Evolutionary conservation across 208 protist species (phyloP), one percentile per base, ranked within the genome.

Genomic region (Tritrichomonas musculus): DNA sequence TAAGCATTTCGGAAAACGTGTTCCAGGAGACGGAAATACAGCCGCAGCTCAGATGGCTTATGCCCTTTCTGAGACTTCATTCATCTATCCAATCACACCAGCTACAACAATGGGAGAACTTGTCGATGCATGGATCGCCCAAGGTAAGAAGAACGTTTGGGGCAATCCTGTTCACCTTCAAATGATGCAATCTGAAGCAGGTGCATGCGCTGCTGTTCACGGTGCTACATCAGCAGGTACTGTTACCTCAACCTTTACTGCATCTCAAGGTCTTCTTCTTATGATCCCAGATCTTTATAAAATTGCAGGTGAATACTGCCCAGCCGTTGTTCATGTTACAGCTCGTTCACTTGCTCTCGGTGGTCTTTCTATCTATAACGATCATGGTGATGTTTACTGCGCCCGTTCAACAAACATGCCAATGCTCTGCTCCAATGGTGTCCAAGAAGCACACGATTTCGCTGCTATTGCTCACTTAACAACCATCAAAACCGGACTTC

Each of bases 311-410:
- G 95, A 93, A 88, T 93, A 92, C 14, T 72, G 65, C 65, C 65
- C 65, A 72, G 65, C 65, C 25, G 65, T 72, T 30, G 20, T 72
- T 30, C 65, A 72, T 30, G 33, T 72, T 30, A 8, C 65, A 36
- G 65, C 65, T 72, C 65, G 65, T 72, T 72, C 25, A 13, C 20
- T 72, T n/a, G 65, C 65, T 72, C 20, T 30, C 20, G 20, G 25
- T 33, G 65, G 25, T 72, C 65, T 72, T 72, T 72, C 65, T 30
- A 72, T 72, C 65, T 72, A 72, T 30, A 72, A 72, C 65, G 96
- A 97, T 88, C 96, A 97, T 93, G 92, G 93, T 27, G 96, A 97
- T 94, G 95, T 97, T 47, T 95, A 95, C 77, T 95, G 95, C 53
- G 17, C 60, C 64, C 30, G 96, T 33, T 73, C 92, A 11, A 95